phyloP scores from a whole-genome alignment of 768 basidiomycete genomes.

The Hericium coralloides region DNA sequence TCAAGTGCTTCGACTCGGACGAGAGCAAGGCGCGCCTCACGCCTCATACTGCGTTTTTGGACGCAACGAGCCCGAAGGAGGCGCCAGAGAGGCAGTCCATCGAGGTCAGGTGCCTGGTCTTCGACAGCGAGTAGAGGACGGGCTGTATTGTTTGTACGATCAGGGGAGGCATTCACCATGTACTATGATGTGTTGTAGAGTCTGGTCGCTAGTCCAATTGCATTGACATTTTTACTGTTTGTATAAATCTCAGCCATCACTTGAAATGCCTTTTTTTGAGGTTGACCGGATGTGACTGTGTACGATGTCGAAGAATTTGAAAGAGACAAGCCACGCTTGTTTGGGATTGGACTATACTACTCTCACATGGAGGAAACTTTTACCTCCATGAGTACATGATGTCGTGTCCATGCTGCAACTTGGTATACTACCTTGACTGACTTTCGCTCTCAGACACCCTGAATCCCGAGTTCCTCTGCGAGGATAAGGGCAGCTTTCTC shows the following conservation, averaged over 20 bases:
- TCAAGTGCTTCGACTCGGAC: constrained; percentile 36
- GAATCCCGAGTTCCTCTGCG: constrained; percentile 35
- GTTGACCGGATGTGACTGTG: no score
- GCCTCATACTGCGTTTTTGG: constrained; percentile 34
- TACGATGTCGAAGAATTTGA: no score
- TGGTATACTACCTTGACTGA: no score
- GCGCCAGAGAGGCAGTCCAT: constrained; percentile 35
- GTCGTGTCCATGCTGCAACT: no score
- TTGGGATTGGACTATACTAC: no score
- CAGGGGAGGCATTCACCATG: background rate
- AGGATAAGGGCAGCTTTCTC: constrained; percentile 55
- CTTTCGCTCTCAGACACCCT: background rate
- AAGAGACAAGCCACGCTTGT: no score
- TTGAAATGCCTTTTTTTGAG: background rate
- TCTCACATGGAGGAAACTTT: no score
- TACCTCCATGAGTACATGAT: no score
- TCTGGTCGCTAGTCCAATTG: background rate
- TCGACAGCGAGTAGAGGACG: constrained; percentile 25
- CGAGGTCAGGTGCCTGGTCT: constrained; percentile 35
- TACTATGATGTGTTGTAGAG: background rate
- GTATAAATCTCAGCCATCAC: background rate
- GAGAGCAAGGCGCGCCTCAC: constrained; percentile 30
- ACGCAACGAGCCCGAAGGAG: constrained; percentile 24
- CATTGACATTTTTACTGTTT: background rate
- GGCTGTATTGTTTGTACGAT: background rate